Base-by-base conservation (phyloP, 1,284 basidiomycete species). In the Cryptococcus amylolentus region DNA sequence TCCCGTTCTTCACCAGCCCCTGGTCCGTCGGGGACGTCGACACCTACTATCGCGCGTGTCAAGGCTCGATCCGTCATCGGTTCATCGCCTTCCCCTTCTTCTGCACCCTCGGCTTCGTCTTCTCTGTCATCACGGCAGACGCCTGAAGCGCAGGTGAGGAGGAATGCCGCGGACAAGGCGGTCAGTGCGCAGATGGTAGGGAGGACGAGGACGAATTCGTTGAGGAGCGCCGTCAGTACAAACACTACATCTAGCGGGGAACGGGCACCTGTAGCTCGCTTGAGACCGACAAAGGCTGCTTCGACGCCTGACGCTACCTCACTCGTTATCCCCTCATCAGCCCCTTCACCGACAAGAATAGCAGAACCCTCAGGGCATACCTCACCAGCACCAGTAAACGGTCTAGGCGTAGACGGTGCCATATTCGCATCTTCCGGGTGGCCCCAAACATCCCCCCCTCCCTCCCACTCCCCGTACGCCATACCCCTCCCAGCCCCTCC, bases 161-260 rank as follows among this genome's bases (percentile, higher is more conserved):
- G 26, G 9, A 28, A n/a, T 47, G 28, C 23, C 3, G 45, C 28
- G 8, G 52, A 39, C 5, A 54, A 46, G n/a, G 20, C 31, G 31
- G 31, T 5, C 31, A 35, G 31, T 35, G 31, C 31, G 6, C 31
- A 35, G 31, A 35, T 35, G 31, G 31, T 10, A 4, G 42, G 3
- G 6, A 55, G 54, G 40, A 49, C 38, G 16, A 51, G 55, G 35
- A 47, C 55, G 28, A n/a, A 40, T 13, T 56, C 55, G 38, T n/a
- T 52, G 13, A 56, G 39, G 27, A 57, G 51, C 23, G 48, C 47
- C 12, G 31, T 35, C 31, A 35, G 31, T 35, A 35, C 31, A 5
- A 35, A 10, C 10, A 52, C 55, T 44, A 44, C 18, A 28, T 39
- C 41, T 20, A 16, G 38, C 10, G 51, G 42, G 16, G 37, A 28